A percentile compares a stretch with the other conserved stretches of the same genome.
Evolutionary conservation across 306 rosid species (phyloP).

Genomic region (Trifolium pratense): DNA sequence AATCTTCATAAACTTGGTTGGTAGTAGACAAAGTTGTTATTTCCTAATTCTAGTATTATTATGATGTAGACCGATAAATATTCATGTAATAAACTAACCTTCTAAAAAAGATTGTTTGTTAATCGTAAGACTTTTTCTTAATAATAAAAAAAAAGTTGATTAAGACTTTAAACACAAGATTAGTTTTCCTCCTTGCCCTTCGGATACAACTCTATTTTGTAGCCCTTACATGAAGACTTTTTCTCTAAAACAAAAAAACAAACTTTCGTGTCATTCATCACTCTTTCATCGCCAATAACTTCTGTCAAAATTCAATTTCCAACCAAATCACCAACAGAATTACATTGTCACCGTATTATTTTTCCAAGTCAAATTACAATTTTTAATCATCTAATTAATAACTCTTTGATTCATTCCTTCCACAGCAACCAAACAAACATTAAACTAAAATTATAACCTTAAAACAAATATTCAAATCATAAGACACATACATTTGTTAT

Average conservation of each 20-base stretch:
- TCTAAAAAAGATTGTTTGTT: background rate
- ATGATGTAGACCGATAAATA: too few relatives aligned
- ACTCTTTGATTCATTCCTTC: background rate
- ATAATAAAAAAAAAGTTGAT: background rate
- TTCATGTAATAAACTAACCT: too few relatives aligned
- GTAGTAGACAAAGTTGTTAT: too few relatives aligned
- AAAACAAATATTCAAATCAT: background rate
- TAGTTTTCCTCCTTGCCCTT: background rate
- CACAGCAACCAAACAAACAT: background rate
- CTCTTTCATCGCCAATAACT: conserved; percentile 14
- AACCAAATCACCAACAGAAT: background rate
- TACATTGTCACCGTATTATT: background rate
- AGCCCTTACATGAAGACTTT: background rate
- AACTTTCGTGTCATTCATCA: conserved; percentile 10
- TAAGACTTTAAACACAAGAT: background rate
- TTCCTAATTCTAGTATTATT: too few relatives aligned
- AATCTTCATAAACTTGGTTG: too few relatives aligned
- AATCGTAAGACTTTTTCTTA: background rate
- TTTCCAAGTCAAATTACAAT: background rate
- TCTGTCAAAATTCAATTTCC: background rate
- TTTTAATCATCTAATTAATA: background rate
- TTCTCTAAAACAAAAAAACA: conserved; percentile 7
- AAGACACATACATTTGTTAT: background rate
- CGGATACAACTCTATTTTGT: conserved; percentile 9
- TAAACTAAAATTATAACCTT: background rate